Evolutionary conservation across 805 yeast genomes (phyloP), one percentile per base, ranked within the genome.

Genomic region (Teunomyces atbi): DNA sequence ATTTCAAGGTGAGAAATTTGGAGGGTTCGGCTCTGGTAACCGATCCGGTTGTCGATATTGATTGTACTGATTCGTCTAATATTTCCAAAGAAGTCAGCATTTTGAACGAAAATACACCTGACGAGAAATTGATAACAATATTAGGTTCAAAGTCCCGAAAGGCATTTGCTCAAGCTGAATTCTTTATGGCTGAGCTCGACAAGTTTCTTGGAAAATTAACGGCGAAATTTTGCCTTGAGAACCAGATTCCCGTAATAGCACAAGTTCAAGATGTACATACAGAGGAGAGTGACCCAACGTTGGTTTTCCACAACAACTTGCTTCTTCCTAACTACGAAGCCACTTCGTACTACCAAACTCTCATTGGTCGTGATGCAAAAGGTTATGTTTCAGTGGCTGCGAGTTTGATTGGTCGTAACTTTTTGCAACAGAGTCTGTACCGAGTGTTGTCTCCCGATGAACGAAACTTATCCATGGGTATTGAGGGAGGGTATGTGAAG

Each of bases 351-450:
- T 59, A 56, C 41, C 76, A 74, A 45, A 64, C 76, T 0, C 52
- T 69, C 2, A 47, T 70, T 19, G 61, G 74, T 1, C 59, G 72
- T 44, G 73, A 71, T 49, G 47, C 53, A 3, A 20, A 59, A 3
- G 76, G 77, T 1, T 53, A 57, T 44, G 65, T 71, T 2, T 63
- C 76, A 0, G 45, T 59, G 13, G 56, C 64, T 5, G 75, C 74
- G 0, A 58, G 51, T 35, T 38, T 71, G 1, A 61, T 66, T 13
- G 74, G 72, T 3, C 54, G 59, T 36, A 66, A 62, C 46, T 72
- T 58, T 43, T 57, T 75, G 36, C 47, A 52, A 5, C 51, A 46
- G 10, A 43, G 45, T 2, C 21, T 20, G 2, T 26, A 63, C 4
- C 56, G 49, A 23, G 56, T 60, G 11, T 42, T 45, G 3, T 37